Percentiles rank a stretch among this genome's conserved stretches.
Evolutionary conservation across 495 filamentous ascomycete species (phyloP).

Genomic region (Bacidia rubella): DNA sequence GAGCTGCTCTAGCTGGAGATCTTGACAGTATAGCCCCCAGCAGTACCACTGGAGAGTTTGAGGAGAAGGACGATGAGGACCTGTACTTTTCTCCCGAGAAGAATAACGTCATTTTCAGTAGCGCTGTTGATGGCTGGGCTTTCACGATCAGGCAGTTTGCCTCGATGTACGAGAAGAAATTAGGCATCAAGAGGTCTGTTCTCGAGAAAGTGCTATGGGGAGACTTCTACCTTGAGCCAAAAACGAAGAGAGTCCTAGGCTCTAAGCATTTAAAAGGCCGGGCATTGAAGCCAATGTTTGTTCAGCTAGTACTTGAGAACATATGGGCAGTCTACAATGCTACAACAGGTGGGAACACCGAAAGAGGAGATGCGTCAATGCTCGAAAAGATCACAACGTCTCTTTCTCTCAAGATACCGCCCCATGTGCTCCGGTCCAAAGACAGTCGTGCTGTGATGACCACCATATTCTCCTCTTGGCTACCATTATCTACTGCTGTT

Average conservation of each 20-base stretch:
- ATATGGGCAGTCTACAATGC: conserved; percentile 96
- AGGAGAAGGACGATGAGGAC: conserved; percentile 92
- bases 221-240: conserved; percentile 91
- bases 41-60: conserved; percentile 38
- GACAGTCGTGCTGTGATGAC: conserved; percentile 75
- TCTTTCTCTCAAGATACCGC: conserved; percentile 65
- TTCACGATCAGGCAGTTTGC: conserved; percentile 95
- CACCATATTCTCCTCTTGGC: conserved; percentile 76
- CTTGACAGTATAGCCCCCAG: conserved; percentile 28
- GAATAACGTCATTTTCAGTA: conserved; percentile 98
- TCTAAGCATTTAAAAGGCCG: conserved; percentile 89
- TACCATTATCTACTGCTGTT: conserved; percentile 84
- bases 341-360: conserved; percentile 65
- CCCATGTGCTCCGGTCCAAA: conserved; percentile 70
- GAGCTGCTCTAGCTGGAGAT: conserved; percentile 27
- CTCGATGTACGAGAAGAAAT: conserved; percentile 85
- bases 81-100: conserved; percentile 97
- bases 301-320: conserved; percentile 88
- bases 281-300: conserved; percentile 89
- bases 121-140: conserved; percentile 94
- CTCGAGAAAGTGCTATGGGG: conserved; percentile 96
- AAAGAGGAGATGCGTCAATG: conserved; percentile 70
- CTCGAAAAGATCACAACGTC: conserved; percentile 94
- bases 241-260: conserved; percentile 83
- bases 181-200: conserved; percentile 81